Percentiles rank a stretch among this genome's conserved stretches.
phyloP scores from a whole-genome alignment of 768 basidiomycete genomes.

The Epithele typhae region DNA sequence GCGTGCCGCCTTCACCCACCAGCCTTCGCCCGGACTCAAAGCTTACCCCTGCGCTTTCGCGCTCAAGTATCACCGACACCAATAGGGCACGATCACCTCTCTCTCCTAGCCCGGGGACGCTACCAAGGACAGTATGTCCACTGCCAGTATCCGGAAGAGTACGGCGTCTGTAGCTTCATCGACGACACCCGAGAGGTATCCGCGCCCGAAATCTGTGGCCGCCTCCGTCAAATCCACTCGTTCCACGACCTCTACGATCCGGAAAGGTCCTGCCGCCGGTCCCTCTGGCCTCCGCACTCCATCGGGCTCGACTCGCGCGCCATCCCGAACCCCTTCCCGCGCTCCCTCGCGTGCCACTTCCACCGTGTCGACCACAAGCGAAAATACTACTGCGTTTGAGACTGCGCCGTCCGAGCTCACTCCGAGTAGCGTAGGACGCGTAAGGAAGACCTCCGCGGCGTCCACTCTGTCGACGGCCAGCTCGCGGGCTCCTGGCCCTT shows the following conservation, averaged over 20 bases:
- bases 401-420: conserved; percentile 38
- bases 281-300: conserved; percentile 25
- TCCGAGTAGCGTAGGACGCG: conserved; percentile 29
- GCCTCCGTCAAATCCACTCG: conserved; percentile 33
- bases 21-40: conserved; percentile 60
- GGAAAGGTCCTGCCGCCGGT: conserved; percentile 23
- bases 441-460: conserved; percentile 26
- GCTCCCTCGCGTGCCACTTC: not conserved
- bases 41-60: conserved; percentile 48
- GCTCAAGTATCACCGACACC: conserved; percentile 12
- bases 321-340: conserved; percentile 8
- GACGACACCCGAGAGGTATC: conserved; percentile 19
- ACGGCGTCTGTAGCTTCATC: conserved; percentile 11
- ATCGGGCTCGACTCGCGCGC: conserved; percentile 16
- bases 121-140: conserved; percentile 5
- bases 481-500: conserved; percentile 25
- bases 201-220: conserved; percentile 19
- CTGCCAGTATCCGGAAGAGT: conserved; percentile 8
- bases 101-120: conserved; percentile 13
- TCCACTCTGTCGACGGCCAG: conserved; percentile 29
- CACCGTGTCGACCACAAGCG: conserved; percentile 30
- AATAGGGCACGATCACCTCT: conserved; percentile 8
- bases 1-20: conserved; percentile 18
- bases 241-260: conserved; percentile 35
- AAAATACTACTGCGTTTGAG: conserved; percentile 39